These are phyloP conservation scores for Trametes elegans DNA, from an alignment of 768 basidiomycete genomes.

Conservation along the genomic window DNA sequence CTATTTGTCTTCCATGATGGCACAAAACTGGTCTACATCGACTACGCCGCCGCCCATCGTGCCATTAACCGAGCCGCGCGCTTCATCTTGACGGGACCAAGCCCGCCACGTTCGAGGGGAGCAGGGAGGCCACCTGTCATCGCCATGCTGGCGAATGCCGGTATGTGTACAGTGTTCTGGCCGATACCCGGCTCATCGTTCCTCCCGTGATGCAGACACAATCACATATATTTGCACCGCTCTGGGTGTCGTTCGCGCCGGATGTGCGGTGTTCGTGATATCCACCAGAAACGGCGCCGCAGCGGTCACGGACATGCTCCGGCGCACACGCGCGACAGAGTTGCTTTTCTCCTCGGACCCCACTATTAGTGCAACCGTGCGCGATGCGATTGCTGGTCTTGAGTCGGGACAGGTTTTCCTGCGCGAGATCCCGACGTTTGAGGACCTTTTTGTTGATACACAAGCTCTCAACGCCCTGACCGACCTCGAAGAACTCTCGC, in stretches of 20 bases:
- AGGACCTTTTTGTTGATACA: neutral
- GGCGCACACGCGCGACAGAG: neutral
- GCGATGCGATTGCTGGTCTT: neutral
- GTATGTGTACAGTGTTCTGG: neutral
- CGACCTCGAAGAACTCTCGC: neutral
- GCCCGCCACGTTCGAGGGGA: no score
- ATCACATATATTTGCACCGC: conserved; percentile 16
- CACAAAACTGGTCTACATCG: conserved; percentile 16
- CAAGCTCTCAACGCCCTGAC: neutral
- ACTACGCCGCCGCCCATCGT: conserved; percentile 25
- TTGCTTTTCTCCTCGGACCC: neutral
- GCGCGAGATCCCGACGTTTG: neutral
- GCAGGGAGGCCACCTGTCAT: conserved; percentile 21
- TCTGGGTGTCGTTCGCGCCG: conserved; percentile 22
- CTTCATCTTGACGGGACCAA: conserved; percentile 7
- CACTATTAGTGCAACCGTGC: neutral
- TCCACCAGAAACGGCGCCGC: conserved; percentile 32
- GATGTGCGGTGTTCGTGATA: conserved; percentile 31
- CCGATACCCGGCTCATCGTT: no score
- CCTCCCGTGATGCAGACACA: conserved; percentile 21
- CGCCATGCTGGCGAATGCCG: conserved; percentile 22
- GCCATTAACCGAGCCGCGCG: conserved; percentile 28
- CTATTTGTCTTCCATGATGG: conserved; percentile 28
- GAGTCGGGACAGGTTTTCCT: neutral
- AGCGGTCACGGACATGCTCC: conserved; percentile 30